A percentile compares a stretch with the other conserved stretches of the same genome.
phyloP scores from a whole-genome alignment of 768 basidiomycete genomes.

The Infundibulicybe gibba region DNA sequence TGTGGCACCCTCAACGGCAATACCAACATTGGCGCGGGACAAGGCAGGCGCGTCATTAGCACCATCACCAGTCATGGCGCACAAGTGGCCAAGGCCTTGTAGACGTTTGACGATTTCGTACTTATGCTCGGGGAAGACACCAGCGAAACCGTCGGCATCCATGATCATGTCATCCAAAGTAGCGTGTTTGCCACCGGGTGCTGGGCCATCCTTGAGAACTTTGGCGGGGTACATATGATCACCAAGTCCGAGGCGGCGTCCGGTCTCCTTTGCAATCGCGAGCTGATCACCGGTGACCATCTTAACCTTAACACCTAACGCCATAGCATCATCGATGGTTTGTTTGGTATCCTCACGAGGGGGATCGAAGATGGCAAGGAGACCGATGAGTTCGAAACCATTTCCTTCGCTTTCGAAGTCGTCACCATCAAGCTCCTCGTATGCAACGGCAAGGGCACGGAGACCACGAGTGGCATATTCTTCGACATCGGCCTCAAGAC shows the following conservation, averaged over 20 bases:
- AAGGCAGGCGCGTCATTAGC: conserved; percentile 98
- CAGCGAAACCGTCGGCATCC: conserved; percentile 98
- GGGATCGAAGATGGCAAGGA: conserved; percentile 96
- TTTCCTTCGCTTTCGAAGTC: conserved; percentile 87
- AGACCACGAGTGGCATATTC: conserved; percentile 96
- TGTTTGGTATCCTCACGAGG: conserved; percentile 98
- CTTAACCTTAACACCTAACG: conserved; percentile 97
- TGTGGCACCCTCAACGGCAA: conserved; percentile 98
- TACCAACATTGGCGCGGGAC: conserved; percentile 98
- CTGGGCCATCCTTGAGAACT: conserved; percentile 97
- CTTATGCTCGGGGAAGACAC: conserved; percentile 99
- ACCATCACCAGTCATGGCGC: conserved; percentile 99
- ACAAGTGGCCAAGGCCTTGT: conserved; percentile 92
- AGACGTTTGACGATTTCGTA: conserved; percentile 99
- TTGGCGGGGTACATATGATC: conserved; percentile 99
- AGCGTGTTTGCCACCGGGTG: conserved; percentile 78
- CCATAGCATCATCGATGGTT: conserved; percentile 95
- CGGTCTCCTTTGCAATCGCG: conserved; percentile 99
- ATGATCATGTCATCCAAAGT: conserved; percentile 97
- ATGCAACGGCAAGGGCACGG: conserved; percentile 94
- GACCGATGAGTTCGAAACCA: conserved; percentile 96
- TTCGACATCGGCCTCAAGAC: conserved; percentile 92
- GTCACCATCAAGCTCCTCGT: conserved; percentile 85
- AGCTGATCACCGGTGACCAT: conserved; percentile 99
- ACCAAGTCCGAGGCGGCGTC: conserved; percentile 94